Base-by-base conservation (phyloP, 2,329 filamentous ascomycete species). In the Monascus ruber region DNA sequence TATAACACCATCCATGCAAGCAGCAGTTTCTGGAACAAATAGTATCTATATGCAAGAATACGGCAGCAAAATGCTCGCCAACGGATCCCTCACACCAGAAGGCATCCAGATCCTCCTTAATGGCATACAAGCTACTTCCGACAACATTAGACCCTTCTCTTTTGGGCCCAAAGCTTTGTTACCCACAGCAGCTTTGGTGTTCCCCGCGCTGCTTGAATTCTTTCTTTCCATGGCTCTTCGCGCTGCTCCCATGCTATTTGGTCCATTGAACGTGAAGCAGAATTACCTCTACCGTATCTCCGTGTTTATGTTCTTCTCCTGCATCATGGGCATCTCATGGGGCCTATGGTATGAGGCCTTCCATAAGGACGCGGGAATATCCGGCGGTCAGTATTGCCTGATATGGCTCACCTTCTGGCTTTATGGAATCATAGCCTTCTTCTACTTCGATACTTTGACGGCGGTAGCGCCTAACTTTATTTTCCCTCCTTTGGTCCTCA, bases 161-260 rank as follows among this genome's bases (percentile, higher is more conserved):
- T n/a, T n/a, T n/a, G n/a, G n/a, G n/a, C n/a, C n/a, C n/a, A n/a
- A n/a, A n/a, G n/a, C 29, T 24, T 39, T 36, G n/a, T 24, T 39
- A 6, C n/a, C 25, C n/a, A 39, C 38, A 9, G 38, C 38, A 4
- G 31, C n/a, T 7, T 36, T 39, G 25, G 38, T 39, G 11, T 39
- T 39, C 32, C 38, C 38, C 17, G 41, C 43, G 17, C 47, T 41
- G 31, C 42, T 38, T 10, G 49, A 31, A 11, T 48, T 47, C 31
- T 39, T 39, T 24, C 24, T 35, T 26, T 35, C 38, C 6, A 34
- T 39, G 25, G 38, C 31, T 29, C 31, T 35, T 10, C 31, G 38
- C 27, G 32, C 24, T 5, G 38, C 38, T 9, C 17, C 25, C n/a
- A 7, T 25, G 5, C 25, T 28, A 10, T 10, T 35, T 7, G 38